A percentile compares a stretch with the other conserved stretches of the same genome.
Evolutionary conservation across 768 basidiomycete genomes (phyloP).

Genomic region (Rhizopogon rudus): DNA sequence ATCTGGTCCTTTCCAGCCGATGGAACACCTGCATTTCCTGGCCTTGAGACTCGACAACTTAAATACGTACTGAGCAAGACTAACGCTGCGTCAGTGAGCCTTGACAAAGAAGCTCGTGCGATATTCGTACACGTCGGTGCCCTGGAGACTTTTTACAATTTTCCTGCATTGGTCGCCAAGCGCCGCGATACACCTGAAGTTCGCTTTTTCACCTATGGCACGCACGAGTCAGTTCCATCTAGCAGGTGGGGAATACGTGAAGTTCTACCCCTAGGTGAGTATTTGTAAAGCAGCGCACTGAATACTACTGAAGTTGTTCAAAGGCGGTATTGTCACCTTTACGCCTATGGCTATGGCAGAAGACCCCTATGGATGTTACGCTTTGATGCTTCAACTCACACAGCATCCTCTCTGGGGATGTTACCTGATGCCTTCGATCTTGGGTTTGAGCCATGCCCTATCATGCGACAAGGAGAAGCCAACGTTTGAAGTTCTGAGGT

Average conservation of each 20-base stretch:
- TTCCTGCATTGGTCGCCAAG: conserved; percentile 47
- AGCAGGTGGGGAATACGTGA: conserved; percentile 58
- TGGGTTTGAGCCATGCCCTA: conserved; percentile 39
- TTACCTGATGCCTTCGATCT: conserved; percentile 59
- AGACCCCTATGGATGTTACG: conserved; percentile 42
- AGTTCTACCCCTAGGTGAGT: conserved; percentile 64
- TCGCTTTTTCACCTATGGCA: conserved; percentile 67
- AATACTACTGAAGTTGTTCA: neutral
- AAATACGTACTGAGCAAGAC: conserved; percentile 39
- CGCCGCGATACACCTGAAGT: conserved; percentile 39
- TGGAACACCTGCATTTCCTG: conserved; percentile 20
- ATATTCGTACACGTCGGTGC: conserved; percentile 68
- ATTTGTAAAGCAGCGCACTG: neutral
- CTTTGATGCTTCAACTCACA: conserved; percentile 45
- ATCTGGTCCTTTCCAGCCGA: conserved; percentile 42
- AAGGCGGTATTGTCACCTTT: conserved; percentile 74
- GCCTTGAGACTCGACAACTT: conserved; percentile 41
- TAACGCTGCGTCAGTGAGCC: conserved; percentile 32
- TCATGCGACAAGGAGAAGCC: conserved; percentile 1
- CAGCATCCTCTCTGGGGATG: conserved; percentile 66
- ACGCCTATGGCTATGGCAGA: conserved; percentile 55
- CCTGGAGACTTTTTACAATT: conserved; percentile 39
- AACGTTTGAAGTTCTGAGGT: conserved; percentile 9
- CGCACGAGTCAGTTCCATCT: conserved; percentile 47
- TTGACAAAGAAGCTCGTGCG: conserved; percentile 37